Conservation (phyloP, 2,329 filamentous ascomycete genomes). For the Ceratocystis smalleyi region DNA sequence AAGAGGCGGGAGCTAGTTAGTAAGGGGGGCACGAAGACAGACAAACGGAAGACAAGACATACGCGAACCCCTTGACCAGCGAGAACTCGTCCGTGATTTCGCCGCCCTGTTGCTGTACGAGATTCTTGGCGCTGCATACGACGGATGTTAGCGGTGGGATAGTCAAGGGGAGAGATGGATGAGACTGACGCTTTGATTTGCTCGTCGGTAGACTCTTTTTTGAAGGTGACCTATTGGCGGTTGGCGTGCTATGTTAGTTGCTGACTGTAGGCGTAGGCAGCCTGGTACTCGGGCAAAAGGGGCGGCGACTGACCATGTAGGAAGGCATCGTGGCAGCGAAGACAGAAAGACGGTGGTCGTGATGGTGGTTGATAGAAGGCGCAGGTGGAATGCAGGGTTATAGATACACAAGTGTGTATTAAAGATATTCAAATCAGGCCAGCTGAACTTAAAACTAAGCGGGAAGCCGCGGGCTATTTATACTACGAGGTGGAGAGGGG, state of each 20-base stretch:
- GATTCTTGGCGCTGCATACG: slow-evolving; percentile 53
- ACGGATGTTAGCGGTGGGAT: background rate
- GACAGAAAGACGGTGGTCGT: background rate
- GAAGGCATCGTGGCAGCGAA: slow-evolving; percentile 33
- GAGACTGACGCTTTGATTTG: slow-evolving; percentile 49
- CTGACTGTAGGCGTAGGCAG: slow-evolving; percentile 11
- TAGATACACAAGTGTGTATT: too few relatives aligned
- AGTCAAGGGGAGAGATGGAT: background rate
- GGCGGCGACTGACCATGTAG: slow-evolving; percentile 35
- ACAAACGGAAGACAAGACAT: slow-evolving; percentile 27
- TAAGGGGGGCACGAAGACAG: background rate
- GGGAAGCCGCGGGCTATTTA: too few relatives aligned
- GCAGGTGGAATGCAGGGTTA: background rate
- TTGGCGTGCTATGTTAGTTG: background rate
- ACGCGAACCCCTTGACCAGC: slow-evolving; percentile 89
- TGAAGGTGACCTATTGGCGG: slow-evolving; percentile 61
- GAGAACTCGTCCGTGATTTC: slow-evolving; percentile 71
- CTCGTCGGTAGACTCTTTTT: slow-evolving; percentile 48
- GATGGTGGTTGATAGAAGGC: background rate
- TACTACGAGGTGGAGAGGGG: too few relatives aligned
- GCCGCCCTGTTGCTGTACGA: slow-evolving; percentile 60
- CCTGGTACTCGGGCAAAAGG: slow-evolving; percentile 12
- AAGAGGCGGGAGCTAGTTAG: background rate
- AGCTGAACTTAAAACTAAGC: too few relatives aligned
- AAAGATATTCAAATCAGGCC: too few relatives aligned